These are phyloP conservation scores for Cryptococcus sp. DNA, from an alignment of 1,284 basidiomycete genomes.

Conservation along the genomic window DNA sequence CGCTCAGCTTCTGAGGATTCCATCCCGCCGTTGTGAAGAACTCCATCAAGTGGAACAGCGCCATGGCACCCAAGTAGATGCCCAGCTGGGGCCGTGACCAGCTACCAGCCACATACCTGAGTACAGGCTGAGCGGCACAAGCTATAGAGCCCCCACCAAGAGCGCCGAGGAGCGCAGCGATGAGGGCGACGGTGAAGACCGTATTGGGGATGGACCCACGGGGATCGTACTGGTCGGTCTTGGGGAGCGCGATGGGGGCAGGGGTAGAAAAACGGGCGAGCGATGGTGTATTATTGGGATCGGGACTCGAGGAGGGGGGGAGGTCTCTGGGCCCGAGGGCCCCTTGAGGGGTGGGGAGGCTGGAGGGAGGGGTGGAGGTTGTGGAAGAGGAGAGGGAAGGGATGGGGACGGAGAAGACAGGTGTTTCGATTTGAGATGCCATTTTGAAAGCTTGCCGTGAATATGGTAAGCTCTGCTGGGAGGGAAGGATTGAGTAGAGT, in stretches of 20 bases:
- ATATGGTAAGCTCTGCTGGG: background rate
- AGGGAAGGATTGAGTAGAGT: background rate
- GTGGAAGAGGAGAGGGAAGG: constrained; percentile 12
- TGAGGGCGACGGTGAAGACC: constrained; percentile 65
- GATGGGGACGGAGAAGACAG: constrained; percentile 3
- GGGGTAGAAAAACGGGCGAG: background rate
- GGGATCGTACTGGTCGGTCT: constrained; percentile 41
- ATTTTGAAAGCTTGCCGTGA: background rate
- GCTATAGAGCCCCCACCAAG: constrained; percentile 42
- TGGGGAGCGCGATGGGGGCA: constrained; percentile 22
- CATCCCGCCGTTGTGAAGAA: constrained; percentile 93
- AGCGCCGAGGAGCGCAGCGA: constrained; percentile 70
- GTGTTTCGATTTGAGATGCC: background rate
- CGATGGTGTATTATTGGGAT: background rate
- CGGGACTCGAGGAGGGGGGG: constrained; percentile 1
- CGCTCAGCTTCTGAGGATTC: constrained; percentile 86
- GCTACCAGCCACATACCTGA: constrained; percentile 21
- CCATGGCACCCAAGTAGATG: constrained; percentile 75
- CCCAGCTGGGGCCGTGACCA: constrained; percentile 74
- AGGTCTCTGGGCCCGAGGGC: background rate
- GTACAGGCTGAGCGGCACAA: constrained; percentile 54
- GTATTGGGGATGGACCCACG: constrained; percentile 76
- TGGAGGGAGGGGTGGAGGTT: constrained; percentile 11
- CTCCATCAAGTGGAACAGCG: constrained; percentile 88
- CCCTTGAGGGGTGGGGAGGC: constrained; percentile 9